phyloP scores from a whole-genome alignment of 1,139 yeast species.

The Hyphopichia burtonii region DNA sequence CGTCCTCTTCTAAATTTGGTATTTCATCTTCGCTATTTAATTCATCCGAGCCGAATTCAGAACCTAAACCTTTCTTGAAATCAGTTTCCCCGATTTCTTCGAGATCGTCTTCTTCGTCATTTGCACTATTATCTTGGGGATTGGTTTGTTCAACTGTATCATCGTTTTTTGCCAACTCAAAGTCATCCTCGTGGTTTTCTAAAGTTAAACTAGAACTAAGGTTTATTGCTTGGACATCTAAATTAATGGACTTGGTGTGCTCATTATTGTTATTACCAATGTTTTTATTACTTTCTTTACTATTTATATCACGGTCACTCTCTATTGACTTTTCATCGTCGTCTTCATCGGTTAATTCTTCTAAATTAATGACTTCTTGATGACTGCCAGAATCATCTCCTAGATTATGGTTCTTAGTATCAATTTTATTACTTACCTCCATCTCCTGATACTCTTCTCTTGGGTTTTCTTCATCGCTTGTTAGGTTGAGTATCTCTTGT shows the following conservation, averaged over 20 bases:
- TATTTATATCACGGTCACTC: no score
- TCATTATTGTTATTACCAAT: neutral
- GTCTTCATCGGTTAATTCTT: constrained; percentile 2
- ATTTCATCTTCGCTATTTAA: constrained; percentile 15
- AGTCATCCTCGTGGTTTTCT: constrained; percentile 19
- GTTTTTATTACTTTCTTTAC: neutral
- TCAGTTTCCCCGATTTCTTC: neutral
- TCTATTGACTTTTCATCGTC: no score
- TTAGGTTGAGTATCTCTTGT: neutral
- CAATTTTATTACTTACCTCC: neutral
- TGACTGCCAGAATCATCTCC: neutral
- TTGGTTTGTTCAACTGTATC: constrained; percentile 34
- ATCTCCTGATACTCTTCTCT: neutral
- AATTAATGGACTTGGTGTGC: neutral
- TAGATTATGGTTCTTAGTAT: neutral
- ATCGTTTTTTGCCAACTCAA: neutral
- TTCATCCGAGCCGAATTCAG: constrained; percentile 1
- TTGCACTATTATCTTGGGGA: constrained; percentile 15
- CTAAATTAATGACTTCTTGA: neutral
- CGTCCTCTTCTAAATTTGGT: constrained; percentile 13
- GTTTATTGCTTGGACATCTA: neutral
- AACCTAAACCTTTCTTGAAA: neutral
- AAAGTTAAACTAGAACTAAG: neutral
- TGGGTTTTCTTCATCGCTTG: neutral
- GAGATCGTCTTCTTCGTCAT: neutral